Base-by-base conservation (phyloP, 2,329 filamentous ascomycete genomes). In the Ciborinia camelliae region DNA sequence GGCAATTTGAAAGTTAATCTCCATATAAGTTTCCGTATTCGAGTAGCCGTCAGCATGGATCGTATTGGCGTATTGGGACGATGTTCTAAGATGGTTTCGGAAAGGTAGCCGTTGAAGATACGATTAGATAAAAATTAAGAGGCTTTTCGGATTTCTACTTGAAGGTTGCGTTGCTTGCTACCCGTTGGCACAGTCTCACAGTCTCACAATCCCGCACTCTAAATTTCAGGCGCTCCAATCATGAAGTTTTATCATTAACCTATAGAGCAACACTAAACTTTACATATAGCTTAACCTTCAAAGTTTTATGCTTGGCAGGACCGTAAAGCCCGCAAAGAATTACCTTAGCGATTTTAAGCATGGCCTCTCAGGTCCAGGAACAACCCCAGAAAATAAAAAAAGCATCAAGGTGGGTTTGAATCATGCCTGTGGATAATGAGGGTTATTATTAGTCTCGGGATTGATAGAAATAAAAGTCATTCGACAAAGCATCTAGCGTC, bases 191-290 rank as follows among this genome's bases (percentile, higher is more conserved):
- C 12, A 57, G 37, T 62, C 23, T 53, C 50, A 57, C 30, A 58
- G 23, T 41, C 41, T 48, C 41, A 58, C 30, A 12, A 30, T 39
- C 23, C 30, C n/a, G 15, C 41, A 47, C 15, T 35, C 14, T 18
- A 35, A 58, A 26, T 20, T n/a, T n/a, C 41, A 59, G 41, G 55
- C 59, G 59, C 59, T 45, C 48, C 59, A 62, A 62, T 62, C 48
- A 26, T 47, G 18, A 12, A 32, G 23, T 47, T 35, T 23, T 35
- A 32, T 35, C 41, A 18, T 32, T n/a, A n/a, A n/a, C n/a, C n/a
- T 43, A 45, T 10, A 23, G 41, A 35, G 12, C 54, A 35, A 9
- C 4, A 20, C 35, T 32, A 41, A 43, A 26, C 20, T 37, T 43
- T 43, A 32, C 15, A n/a, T 30, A 32, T 18, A 54, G n/a, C 41